phyloP scores from a whole-genome alignment of 768 basidiomycete genomes.

The Krasilnikovozyma curviuscula region DNA sequence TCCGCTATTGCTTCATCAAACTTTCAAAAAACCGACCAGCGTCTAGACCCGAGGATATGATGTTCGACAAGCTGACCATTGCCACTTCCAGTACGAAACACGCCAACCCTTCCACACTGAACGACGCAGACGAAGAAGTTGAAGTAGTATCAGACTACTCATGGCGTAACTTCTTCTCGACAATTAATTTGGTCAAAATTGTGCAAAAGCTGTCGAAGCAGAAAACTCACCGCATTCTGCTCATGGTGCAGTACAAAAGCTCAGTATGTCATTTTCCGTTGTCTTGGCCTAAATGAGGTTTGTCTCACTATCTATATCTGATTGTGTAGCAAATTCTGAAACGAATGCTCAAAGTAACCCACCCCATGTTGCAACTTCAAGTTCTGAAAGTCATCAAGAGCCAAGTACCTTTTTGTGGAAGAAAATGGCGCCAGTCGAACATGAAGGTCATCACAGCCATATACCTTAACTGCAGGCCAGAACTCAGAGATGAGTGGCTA shows the following conservation, averaged over 20 bases:
- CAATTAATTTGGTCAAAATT: slow-evolving; percentile 92
- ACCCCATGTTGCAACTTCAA: slow-evolving; percentile 83
- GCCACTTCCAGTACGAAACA: slow-evolving; percentile 43
- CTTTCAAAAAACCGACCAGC: slow-evolving; percentile 48
- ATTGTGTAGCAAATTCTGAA: slow-evolving; percentile 71
- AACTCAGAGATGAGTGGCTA: slow-evolving; percentile 93
- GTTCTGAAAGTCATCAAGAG: slow-evolving; percentile 95
- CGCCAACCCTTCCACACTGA: slow-evolving; percentile 18
- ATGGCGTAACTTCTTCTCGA: slow-evolving; percentile 93
- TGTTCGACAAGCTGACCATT: slow-evolving; percentile 31
- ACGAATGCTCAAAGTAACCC: slow-evolving; percentile 77
- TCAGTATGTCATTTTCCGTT: slow-evolving; percentile 37
- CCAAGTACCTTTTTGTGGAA: slow-evolving; percentile 91
- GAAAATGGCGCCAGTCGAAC: slow-evolving; percentile 96
- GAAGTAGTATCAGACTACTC: slow-evolving; percentile 87
- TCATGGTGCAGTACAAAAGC: slow-evolving; percentile 95
- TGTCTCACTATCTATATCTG: not conserved
- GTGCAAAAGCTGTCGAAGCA: slow-evolving; percentile 96
- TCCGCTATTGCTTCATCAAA: slow-evolving; percentile 72
- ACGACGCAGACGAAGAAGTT: slow-evolving; percentile 49
- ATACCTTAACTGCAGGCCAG: slow-evolving; percentile 90
- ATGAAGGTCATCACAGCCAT: slow-evolving; percentile 99
- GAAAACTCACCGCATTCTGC: slow-evolving; percentile 79
- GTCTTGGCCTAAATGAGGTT: not conserved
- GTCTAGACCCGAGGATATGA: slow-evolving; percentile 43